These are phyloP conservation scores for Marasmius oreades DNA, from an alignment of 1,284 basidiomycete genomes.

Conservation along the genomic window DNA sequence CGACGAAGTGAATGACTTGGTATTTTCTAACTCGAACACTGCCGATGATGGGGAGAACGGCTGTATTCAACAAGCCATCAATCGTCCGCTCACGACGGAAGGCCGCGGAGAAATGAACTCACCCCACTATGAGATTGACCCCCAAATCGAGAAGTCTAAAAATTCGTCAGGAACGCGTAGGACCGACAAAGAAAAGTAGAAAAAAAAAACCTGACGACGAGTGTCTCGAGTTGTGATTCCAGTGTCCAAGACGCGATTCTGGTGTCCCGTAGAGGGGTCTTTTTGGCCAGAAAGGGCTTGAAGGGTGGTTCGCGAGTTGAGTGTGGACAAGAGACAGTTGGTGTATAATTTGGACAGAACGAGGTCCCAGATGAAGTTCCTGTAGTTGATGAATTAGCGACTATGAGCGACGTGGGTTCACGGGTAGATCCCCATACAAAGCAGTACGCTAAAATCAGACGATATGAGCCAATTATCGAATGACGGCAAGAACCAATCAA, in stretches of 20 bases:
- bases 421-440: background rate
- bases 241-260: conserved; percentile 2
- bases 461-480: background rate
- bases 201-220: conserved; percentile 7
- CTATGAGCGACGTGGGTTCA: background rate
- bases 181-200: too few relatives aligned
- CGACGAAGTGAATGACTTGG: conserved; percentile 6
- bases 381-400: background rate
- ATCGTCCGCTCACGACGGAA: too few relatives aligned
- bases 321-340: conserved; percentile 25
- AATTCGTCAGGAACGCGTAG: too few relatives aligned
- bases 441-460: conserved; percentile 6
- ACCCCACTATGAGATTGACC: background rate
- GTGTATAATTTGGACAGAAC: conserved; percentile 23
- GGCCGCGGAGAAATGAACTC: background rate
- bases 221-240: background rate
- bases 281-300: background rate
- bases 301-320: conserved; percentile 19
- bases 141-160: too few relatives aligned
- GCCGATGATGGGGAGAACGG: background rate
- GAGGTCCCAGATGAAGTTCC: conserved; percentile 26
- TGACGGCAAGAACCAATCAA: background rate
- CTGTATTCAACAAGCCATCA: background rate
- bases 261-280: background rate
- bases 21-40: conserved; percentile 8